Conservation (phyloP, 2,329 filamentous ascomycete species). For the Gyromitra esculenta region DNA sequence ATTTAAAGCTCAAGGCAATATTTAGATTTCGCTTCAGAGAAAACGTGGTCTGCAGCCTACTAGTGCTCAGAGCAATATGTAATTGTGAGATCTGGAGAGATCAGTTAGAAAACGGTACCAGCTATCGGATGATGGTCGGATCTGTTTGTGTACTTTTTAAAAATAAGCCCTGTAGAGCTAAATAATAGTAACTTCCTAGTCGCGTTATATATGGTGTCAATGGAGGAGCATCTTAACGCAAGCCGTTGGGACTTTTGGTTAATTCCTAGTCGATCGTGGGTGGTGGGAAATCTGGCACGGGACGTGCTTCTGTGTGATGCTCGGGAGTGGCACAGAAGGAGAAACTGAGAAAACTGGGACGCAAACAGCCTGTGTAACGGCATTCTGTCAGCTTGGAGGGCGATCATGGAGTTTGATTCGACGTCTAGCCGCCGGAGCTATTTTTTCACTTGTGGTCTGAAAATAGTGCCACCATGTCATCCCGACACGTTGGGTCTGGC, state of each 20-base stretch:
- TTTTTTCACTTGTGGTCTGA: constrained; percentile 40
- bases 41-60: too few species aligned
- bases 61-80: too few species aligned
- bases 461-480: constrained; percentile 46
- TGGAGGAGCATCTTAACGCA: not conserved
- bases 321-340: constrained; percentile 33
- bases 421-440: constrained; percentile 49
- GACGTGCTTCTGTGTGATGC: constrained; percentile 32
- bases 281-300: constrained; percentile 21
- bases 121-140: too few species aligned
- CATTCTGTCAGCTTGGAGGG: not conserved
- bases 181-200: too few species aligned
- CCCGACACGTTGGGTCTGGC: constrained; percentile 47
- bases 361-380: constrained; percentile 11
- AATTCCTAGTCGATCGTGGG: not conserved
- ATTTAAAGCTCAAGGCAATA: too few species aligned
- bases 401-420: constrained; percentile 37
- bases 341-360: not conserved
- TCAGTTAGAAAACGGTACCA: too few species aligned
- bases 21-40: too few species aligned
- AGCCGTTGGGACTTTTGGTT: too few species aligned
- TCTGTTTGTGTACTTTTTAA: too few species aligned
- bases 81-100: too few species aligned
- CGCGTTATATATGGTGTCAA: not conserved
- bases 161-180: too few species aligned